These are phyloP conservation scores for Sarocladium brachiariae DNA, from an alignment of 2,329 filamentous ascomycete species.

Conservation along the genomic window DNA sequence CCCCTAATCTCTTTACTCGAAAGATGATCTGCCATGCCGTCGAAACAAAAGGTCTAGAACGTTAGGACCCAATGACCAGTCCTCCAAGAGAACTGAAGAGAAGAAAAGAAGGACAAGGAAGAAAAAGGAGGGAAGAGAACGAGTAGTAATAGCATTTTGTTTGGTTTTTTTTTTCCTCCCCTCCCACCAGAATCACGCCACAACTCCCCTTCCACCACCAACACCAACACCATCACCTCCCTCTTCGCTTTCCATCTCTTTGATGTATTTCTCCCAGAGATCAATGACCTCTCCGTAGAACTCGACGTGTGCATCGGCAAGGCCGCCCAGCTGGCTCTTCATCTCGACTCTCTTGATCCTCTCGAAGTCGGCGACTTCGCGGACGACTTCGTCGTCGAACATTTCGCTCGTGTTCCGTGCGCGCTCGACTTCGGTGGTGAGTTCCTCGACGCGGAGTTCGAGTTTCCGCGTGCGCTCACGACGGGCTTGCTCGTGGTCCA, in stretches of 20 bases:
- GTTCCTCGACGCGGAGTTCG: conserved; percentile 85
- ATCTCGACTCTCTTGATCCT: conserved; percentile 94
- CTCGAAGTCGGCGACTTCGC: conserved; percentile 90
- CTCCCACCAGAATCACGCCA: neutral
- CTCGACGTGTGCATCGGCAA: conserved; percentile 78
- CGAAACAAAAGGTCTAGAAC: too few relatives aligned
- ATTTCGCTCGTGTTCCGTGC: conserved; percentile 82
- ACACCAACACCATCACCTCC: conserved; percentile 7
- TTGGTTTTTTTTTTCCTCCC: neutral
- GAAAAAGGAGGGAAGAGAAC: too few relatives aligned
- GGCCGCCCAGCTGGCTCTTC: conserved; percentile 71
- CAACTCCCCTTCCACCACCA: neutral
- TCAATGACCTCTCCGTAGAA: conserved; percentile 78
- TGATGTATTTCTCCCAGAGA: conserved; percentile 86
- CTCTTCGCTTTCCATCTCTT: conserved; percentile 72
- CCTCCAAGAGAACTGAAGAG: too few relatives aligned
- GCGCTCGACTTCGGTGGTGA: conserved; percentile 82
- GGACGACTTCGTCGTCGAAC: conserved; percentile 93
- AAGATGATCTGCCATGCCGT: too few relatives aligned
- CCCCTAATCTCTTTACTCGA: too few relatives aligned
- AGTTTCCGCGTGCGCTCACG: conserved; percentile 83
- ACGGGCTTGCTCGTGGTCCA: conserved; percentile 89
- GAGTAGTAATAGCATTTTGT: too few relatives aligned
- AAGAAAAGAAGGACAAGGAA: too few relatives aligned
- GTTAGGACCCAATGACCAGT: too few relatives aligned